These are phyloP conservation scores for Penicillium psychrofluorescens DNA, from an alignment of 495 filamentous ascomycete genomes.

Conservation along the genomic window DNA sequence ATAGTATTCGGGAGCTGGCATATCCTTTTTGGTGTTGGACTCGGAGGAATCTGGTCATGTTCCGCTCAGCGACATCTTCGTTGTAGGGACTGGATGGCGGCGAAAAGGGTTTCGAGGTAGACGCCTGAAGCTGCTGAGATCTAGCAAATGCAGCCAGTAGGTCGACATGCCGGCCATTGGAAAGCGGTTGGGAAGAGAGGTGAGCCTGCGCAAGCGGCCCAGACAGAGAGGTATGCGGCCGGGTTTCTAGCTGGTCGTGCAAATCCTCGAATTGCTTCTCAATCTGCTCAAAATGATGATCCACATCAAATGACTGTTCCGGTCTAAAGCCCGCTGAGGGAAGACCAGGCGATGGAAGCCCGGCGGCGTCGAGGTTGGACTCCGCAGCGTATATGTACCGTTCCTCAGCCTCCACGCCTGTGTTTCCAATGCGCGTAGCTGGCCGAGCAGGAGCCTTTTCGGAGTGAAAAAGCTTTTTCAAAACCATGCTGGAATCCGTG, in stretches of 20 bases:
- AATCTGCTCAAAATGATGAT: slow-evolving; percentile 30
- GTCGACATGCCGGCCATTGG: slow-evolving; percentile 32
- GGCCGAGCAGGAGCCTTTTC: slow-evolving; percentile 17
- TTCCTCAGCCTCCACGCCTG: slow-evolving; percentile 1
- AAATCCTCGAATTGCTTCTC: slow-evolving; percentile 36
- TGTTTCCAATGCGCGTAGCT: slow-evolving; percentile 5
- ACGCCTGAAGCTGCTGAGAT: slow-evolving; percentile 20
- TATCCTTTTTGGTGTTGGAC: slow-evolving; percentile 14
- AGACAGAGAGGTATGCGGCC: slow-evolving; percentile 23
- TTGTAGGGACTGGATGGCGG: slow-evolving; percentile 35
- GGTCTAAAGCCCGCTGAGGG: slow-evolving; percentile 3
- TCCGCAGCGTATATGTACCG: slow-evolving; percentile 3
- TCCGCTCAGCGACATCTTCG: slow-evolving; percentile 42
- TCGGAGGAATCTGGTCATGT: slow-evolving; percentile 35
- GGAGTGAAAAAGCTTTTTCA: slow-evolving; percentile 30
- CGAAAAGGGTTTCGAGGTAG: slow-evolving; percentile 9
- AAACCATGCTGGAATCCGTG: slow-evolving; percentile 22
- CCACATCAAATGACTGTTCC: slow-evolving; percentile 15
- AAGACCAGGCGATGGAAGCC: slow-evolving; percentile 9
- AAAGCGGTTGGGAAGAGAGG: slow-evolving; percentile 1
- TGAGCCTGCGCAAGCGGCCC: slow-evolving; percentile 9
- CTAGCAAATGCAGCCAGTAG: slow-evolving; percentile 32
- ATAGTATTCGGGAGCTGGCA: slow-evolving; percentile 23
- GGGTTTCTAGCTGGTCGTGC: slow-evolving; percentile 24
- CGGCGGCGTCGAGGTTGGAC: slow-evolving; percentile 5